A percentile compares a stretch with the other conserved stretches of the same genome.
Evolutionary conservation across 1,284 basidiomycete genomes (phyloP).

Genomic region (Pholiota adiposa): DNA sequence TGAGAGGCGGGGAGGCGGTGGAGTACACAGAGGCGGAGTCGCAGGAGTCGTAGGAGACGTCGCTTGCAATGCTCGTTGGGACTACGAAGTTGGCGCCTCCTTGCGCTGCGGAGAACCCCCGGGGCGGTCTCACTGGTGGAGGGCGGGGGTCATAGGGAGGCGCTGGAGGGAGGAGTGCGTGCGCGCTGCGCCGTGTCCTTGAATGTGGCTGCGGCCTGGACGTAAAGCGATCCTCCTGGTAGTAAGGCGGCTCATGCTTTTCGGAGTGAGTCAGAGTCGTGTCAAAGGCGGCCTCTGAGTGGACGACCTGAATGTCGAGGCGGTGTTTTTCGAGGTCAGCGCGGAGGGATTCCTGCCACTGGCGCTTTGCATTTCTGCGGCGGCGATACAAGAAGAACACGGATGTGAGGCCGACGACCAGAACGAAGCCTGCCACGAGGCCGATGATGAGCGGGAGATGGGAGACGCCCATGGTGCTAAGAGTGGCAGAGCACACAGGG

Average conservation of each 20-base stretch:
- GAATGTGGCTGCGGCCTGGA: neutral
- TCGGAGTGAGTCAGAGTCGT: neutral
- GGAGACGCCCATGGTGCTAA: neutral
- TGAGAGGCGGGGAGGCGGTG: conserved; percentile 37
- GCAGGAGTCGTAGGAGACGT: conserved; percentile 11
- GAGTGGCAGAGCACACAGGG: neutral
- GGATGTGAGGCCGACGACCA: conserved; percentile 13
- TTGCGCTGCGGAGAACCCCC: neutral
- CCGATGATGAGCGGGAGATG: conserved; percentile 21
- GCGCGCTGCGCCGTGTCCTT: neutral
- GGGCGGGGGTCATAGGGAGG: neutral
- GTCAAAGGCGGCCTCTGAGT: neutral
- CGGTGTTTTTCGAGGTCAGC: neutral
- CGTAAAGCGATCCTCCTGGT: neutral
- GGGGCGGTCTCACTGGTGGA: neutral
- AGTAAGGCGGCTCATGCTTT: neutral
- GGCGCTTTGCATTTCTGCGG: neutral
- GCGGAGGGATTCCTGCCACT: neutral
- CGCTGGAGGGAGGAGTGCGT: neutral
- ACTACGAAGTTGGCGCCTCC: neutral
- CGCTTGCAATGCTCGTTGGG: neutral
- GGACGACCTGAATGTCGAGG: neutral
- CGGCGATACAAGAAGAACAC: conserved; percentile 8
- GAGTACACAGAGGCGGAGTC: conserved; percentile 46
- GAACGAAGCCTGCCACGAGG: conserved; percentile 5